These are phyloP conservation scores for Diplodia seriata DNA, from an alignment of 2,329 filamentous ascomycete species.

Conservation along the genomic window DNA sequence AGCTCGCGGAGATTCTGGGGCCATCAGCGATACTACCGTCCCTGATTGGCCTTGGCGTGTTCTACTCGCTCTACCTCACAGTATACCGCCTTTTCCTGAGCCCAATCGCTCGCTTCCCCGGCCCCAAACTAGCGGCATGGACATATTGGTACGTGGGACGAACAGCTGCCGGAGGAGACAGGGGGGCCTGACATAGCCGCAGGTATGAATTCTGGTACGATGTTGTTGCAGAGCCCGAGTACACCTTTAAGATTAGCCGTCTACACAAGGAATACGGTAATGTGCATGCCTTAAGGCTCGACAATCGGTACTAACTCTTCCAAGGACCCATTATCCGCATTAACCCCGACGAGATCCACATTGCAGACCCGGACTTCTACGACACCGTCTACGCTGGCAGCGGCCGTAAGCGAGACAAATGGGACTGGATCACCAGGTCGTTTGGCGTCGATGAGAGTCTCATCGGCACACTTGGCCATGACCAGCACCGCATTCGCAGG, in stretches of 20 bases:
- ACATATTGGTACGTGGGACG: constrained; percentile 27
- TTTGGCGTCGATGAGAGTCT: constrained; percentile 32
- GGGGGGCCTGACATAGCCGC: too few species aligned
- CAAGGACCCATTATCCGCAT: constrained; percentile 36
- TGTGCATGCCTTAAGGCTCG: background rate
- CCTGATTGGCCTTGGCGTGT: too few species aligned
- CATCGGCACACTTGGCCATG: constrained; percentile 36
- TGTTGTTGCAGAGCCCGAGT: constrained; percentile 34
- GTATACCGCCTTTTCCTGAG: constrained; percentile 22
- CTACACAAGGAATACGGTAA: constrained; percentile 39
- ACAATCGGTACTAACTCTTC: background rate
- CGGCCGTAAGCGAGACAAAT: constrained; percentile 32
- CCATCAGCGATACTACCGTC: too few species aligned
- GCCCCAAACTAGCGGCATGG: constrained; percentile 34
- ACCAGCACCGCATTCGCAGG: constrained; percentile 37
- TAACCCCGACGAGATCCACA: constrained; percentile 35
- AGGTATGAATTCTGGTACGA: constrained; percentile 31
- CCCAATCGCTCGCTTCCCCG: constrained; percentile 32
- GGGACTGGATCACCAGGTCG: constrained; percentile 33
- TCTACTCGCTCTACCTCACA: too few species aligned
- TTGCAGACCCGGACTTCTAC: constrained; percentile 35
- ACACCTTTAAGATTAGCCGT: constrained; percentile 36
- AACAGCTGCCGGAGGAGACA: too few species aligned
- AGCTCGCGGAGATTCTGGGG: too few species aligned
- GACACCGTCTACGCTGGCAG: constrained; percentile 30